Percentiles rank a stretch among this genome's conserved stretches.
phyloP scores from a whole-genome alignment of 768 basidiomycete species.

The Naganishia vishniacii region DNA sequence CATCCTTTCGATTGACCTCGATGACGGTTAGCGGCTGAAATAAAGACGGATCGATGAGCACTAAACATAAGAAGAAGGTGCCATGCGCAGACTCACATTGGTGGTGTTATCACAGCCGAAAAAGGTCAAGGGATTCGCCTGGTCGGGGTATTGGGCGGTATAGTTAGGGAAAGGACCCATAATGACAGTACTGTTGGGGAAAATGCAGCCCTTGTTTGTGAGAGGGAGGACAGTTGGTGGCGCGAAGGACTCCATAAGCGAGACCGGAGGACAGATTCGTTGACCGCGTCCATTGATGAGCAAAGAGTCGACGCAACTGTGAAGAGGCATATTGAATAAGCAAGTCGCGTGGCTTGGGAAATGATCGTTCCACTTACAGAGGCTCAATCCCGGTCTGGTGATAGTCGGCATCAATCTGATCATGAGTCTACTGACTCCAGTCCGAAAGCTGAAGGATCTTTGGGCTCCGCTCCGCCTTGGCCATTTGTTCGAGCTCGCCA shows the following conservation, averaged over 20 bases:
- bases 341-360: too few relatives aligned
- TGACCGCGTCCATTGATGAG: slow-evolving; percentile 27
- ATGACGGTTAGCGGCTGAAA: slow-evolving; percentile 22
- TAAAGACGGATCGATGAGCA: too few relatives aligned
- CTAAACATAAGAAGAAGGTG: too few relatives aligned
- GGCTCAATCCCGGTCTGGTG: slow-evolving; percentile 24
- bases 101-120: slow-evolving; percentile 23
- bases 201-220: slow-evolving; percentile 25
- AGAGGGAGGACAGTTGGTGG: slow-evolving; percentile 10
- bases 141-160: slow-evolving; percentile 21
- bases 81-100: slow-evolving; percentile 3
- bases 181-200: slow-evolving; percentile 22
- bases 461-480: slow-evolving; percentile 19
- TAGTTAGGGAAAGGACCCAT: slow-evolving; percentile 23
- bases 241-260: slow-evolving; percentile 5
- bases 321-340: not conserved
- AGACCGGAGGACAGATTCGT: slow-evolving; percentile 14
- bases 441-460: slow-evolving; percentile 20
- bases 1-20: slow-evolving; percentile 18
- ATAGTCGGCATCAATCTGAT: slow-evolving; percentile 21
- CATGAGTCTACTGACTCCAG: slow-evolving; percentile 21
- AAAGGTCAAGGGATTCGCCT: slow-evolving; percentile 16
- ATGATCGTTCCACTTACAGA: slow-evolving; percentile 16
- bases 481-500: slow-evolving; percentile 18
- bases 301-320: slow-evolving; percentile 25